Evolutionary conservation across 805 yeast genomes (phyloP), one percentile per base, ranked within the genome.

Genomic region (Nakazawaea peltata): DNA sequence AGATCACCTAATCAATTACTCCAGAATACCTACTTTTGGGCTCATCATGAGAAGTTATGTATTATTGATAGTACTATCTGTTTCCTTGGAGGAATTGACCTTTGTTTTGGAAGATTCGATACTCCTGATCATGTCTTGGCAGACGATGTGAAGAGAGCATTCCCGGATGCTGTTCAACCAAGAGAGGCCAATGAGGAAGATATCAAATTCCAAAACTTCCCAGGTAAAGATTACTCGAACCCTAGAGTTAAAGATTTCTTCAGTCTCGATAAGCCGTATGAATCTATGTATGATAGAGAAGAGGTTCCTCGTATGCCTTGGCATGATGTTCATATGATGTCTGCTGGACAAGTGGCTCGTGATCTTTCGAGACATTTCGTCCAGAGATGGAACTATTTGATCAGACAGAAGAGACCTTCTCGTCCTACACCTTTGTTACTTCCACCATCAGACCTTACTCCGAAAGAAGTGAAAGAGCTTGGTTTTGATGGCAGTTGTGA

Each of bases 311-410:
- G 99, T 48, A 92, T 92, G 99, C 98, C 98, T 8, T 92, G 98
- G 99, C 99, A 92, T 57, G 99, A 92, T 67, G 85, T 92, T 26
- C 97, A 92, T 46, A 92, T 88, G 94, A 77, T 87, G 61, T 77
- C 94, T 1, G 74, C 88, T 2, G 99, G 99, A 11, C 94, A 88
- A 49, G 77, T 88, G 3, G 98, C 97, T 0, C 70, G 97, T 41
- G 99, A 92, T 55, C 58, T 90, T 34, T 73, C 94, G 0, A 73
- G 98, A 39, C 97, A 92, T 56, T 92, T 94, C 58, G 94, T 87
- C 11, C 98, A 92, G 61, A 73, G 99, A 48, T 92, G 98, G 98
- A 92, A 92, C 54, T 92, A 85, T 51, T 65, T 92, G 26, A 57
- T 94, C 34, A 74, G 98, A 50, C 96, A 87, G 47, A 94, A 94